These are phyloP conservation scores for Schoenoplectus triqueter DNA, from an alignment of 202 grass and related monocot species.

Conservation along the genomic window DNA sequence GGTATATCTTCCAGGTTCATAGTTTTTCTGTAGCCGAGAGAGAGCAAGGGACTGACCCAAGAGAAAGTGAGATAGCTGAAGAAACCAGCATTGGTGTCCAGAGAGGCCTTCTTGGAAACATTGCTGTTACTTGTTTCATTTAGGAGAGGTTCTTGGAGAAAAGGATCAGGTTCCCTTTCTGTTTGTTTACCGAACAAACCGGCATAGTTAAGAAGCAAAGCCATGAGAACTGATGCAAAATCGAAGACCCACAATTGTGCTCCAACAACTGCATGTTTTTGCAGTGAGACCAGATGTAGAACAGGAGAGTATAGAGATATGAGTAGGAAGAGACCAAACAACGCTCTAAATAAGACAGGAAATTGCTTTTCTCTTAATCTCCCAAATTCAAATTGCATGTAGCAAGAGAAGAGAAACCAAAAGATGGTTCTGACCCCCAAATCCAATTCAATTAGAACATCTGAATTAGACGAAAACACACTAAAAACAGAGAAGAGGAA, in stretches of 20 bases:
- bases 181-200: conserved; percentile 43
- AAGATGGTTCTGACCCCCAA: conserved; percentile 44
- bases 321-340: conserved; percentile 64
- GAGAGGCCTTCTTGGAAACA: conserved; percentile 37
- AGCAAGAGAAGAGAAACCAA: conserved; percentile 60
- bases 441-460: conserved; percentile 38
- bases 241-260: conserved; percentile 55
- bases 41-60: conserved; percentile 64
- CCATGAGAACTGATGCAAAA: conserved; percentile 41
- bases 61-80: conserved; percentile 75
- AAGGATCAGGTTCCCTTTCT: background rate
- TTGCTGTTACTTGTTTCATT: conserved; percentile 33
- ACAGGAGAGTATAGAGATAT: conserved; percentile 43
- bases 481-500: conserved; percentile 37
- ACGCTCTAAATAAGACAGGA: conserved; percentile 53
- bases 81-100: conserved; percentile 60
- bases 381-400: conserved; percentile 47
- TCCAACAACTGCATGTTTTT: conserved; percentile 35
- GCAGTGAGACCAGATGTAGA: conserved; percentile 30
- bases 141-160: conserved; percentile 64
- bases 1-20: conserved; percentile 77
- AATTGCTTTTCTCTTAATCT: conserved; percentile 49
- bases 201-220: conserved; percentile 43
- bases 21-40: conserved; percentile 60
- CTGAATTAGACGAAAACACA: conserved; percentile 40